A percentile compares a stretch with the other conserved stretches of the same genome.
Conservation (phyloP, 352 stramenopile genomes). For the Thalassiosira delicatula region DNA sequence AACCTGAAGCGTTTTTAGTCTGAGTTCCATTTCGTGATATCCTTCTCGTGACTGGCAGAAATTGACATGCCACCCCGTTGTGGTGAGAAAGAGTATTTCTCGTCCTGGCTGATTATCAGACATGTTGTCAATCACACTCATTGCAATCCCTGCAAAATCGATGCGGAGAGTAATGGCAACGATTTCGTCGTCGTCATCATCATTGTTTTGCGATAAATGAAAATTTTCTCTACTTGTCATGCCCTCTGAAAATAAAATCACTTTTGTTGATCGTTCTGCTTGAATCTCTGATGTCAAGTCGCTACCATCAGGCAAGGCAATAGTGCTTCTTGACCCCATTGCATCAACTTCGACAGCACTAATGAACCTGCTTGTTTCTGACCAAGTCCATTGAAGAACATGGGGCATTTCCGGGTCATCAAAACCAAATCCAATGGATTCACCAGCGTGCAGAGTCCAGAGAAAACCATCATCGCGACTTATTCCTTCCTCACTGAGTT, state of each 20-base stretch:
- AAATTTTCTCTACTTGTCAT: neutral
- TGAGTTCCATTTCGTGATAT: slow-evolving; percentile 80
- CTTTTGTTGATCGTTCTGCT: slow-evolving; percentile 80
- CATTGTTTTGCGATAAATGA: neutral
- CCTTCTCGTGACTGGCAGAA: slow-evolving; percentile 77
- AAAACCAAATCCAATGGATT: slow-evolving; percentile 78
- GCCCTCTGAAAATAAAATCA: slow-evolving; percentile 75
- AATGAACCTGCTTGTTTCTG: slow-evolving; percentile 39
- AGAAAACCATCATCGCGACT: slow-evolving; percentile 71
- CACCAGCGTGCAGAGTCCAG: slow-evolving; percentile 67
- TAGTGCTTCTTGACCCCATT: slow-evolving; percentile 72
- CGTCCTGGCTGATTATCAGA: slow-evolving; percentile 44
- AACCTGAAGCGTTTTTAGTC: slow-evolving; percentile 67
- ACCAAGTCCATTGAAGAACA: slow-evolving; percentile 77
- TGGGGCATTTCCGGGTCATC: slow-evolving; percentile 79
- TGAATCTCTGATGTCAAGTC: slow-evolving; percentile 63
- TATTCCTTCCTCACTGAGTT: slow-evolving; percentile 45
- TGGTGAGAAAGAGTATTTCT: slow-evolving; percentile 78
- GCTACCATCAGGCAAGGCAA: slow-evolving; percentile 54
- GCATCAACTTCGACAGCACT: slow-evolving; percentile 72
- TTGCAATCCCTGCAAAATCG: slow-evolving; percentile 59
- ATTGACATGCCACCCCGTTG: slow-evolving; percentile 58
- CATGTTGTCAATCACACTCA: slow-evolving; percentile 80
- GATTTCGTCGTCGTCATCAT: slow-evolving; percentile 63
- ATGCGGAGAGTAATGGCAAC: slow-evolving; percentile 65